Base-by-base conservation (phyloP, 768 basidiomycete species). In the Pholiota microspora region DNA sequence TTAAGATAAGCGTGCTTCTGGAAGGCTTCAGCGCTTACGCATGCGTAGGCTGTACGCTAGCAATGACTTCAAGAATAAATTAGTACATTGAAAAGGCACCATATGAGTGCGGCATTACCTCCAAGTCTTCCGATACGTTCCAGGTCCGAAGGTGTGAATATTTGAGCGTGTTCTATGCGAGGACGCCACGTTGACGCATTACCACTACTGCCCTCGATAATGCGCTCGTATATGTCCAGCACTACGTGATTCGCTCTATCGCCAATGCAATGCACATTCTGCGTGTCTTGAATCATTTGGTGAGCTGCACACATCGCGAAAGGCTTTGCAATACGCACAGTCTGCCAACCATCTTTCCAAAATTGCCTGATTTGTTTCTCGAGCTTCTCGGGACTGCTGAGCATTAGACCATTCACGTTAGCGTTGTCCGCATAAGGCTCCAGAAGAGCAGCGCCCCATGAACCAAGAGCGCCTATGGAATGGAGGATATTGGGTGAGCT, bases 21-120 rank as follows among this genome's bases (percentile, higher is more conserved):
- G 31, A 49, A 25, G 49, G 10, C 9, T 1, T 29, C 3, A 47
- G 28, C 49, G 72, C 84, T 70, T 71, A 92, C 82, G 87, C 92
- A 64, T 97, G 94, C 1, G 92, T 94, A 0, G 94, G 94, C 63
- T 98, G 94, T 2, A 96, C 92, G 60, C 93, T 95, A 4, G 89
- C 81, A 62, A 96, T 88, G 18, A 98, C 91, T 94, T 16, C 40
- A n/a, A 15, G 16, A 21, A 47, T 10, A 24, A 47, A 16, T 29
- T 16, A 42, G 40, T 10, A 42, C 4, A 21, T 8, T 51, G 28
- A 28, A 2, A 44, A 27, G 8, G 12, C 16, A 29, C 7, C 16
- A 31, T 21, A 21, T 18, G 4, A 15, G 7, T 23, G 46, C 16
- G 15, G n/a, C 29, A 28, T 27, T 55, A 88, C 94, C 84, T 62